Percentiles rank a stretch among this genome's conserved stretches.
These are phyloP conservation scores for Melampsora larici-populina DNA, from an alignment of 1,284 basidiomycete species.

Conservation along the genomic window DNA sequence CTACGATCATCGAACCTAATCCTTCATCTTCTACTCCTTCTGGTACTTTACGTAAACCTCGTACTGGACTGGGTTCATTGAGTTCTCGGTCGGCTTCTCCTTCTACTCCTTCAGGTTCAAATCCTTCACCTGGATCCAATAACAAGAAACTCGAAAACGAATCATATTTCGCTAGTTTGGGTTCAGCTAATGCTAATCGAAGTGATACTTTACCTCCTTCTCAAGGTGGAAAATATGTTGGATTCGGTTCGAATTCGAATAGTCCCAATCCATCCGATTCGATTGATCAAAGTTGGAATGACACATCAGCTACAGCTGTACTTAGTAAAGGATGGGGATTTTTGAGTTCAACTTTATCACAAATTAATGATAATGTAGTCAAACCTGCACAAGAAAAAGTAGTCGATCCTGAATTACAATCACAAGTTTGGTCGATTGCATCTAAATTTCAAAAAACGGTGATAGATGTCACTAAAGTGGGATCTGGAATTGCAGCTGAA, in stretches of 20 bases:
- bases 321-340: conserved; percentile 37
- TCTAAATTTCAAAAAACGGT: conserved; percentile 25
- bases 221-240: conserved; percentile 77
- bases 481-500: conserved; percentile 32
- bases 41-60: conserved; percentile 46
- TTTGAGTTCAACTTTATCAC: conserved; percentile 27
- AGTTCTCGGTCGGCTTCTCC: conserved; percentile 56
- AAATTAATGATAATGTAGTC: conserved; percentile 24
- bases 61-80: not conserved
- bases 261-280: not conserved
- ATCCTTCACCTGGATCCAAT: conserved; percentile 46
- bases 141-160: conserved; percentile 73
- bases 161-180: conserved; percentile 68
- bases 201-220: conserved; percentile 71
- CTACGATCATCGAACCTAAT: conserved; percentile 58
- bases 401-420: conserved; percentile 24
- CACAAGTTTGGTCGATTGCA: conserved; percentile 38
- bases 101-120: conserved; percentile 58
- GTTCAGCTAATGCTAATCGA: conserved; percentile 67
- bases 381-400: conserved; percentile 32
- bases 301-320: not conserved
- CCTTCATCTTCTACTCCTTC: conserved; percentile 28
- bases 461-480: conserved; percentile 29
- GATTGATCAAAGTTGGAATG: not conserved
- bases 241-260: conserved; percentile 66